phyloP scores from a whole-genome alignment of 2,329 filamentous ascomycete species.

The Penicillium sp. region DNA sequence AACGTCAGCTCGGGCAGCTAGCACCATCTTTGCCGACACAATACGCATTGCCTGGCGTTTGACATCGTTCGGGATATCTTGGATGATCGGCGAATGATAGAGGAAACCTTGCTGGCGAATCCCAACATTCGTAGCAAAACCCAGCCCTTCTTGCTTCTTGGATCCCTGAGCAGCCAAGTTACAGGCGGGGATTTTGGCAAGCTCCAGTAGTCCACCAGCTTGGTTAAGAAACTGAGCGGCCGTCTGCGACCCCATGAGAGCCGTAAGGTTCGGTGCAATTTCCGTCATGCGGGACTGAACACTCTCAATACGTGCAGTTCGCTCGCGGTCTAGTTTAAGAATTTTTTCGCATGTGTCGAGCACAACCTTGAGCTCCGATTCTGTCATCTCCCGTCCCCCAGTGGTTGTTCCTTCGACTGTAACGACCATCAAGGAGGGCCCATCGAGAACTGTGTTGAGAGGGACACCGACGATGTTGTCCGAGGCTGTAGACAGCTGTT shows the following conservation, averaged over 20 bases:
- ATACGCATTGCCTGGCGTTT: slow-evolving; percentile 95
- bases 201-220: slow-evolving; percentile 78
- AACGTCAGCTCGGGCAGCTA: slow-evolving; percentile 88
- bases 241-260: slow-evolving; percentile 84
- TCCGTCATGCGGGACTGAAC: slow-evolving; percentile 96
- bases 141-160: slow-evolving; percentile 75
- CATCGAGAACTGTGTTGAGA: slow-evolving; percentile 77
- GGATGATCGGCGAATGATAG: slow-evolving; percentile 86
- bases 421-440: slow-evolving; percentile 90
- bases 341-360: slow-evolving; percentile 80
- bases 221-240: slow-evolving; percentile 96
- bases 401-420: slow-evolving; percentile 91
- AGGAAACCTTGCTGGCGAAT: slow-evolving; percentile 89
- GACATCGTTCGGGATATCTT: slow-evolving; percentile 76
- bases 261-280: slow-evolving; percentile 90
- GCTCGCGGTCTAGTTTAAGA: slow-evolving; percentile 80
- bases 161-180: slow-evolving; percentile 89
- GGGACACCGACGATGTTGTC: slow-evolving; percentile 74
- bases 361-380: slow-evolving; percentile 70
- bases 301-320: slow-evolving; percentile 82
- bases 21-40: slow-evolving; percentile 84
- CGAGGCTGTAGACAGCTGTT: slow-evolving; percentile 68
- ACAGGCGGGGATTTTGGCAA: slow-evolving; percentile 89
- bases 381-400: slow-evolving; percentile 70
- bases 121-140: slow-evolving; percentile 88